These are phyloP conservation scores for Candida stauntonica DNA, from an alignment of 805 yeast species.

Conservation along the genomic window DNA sequence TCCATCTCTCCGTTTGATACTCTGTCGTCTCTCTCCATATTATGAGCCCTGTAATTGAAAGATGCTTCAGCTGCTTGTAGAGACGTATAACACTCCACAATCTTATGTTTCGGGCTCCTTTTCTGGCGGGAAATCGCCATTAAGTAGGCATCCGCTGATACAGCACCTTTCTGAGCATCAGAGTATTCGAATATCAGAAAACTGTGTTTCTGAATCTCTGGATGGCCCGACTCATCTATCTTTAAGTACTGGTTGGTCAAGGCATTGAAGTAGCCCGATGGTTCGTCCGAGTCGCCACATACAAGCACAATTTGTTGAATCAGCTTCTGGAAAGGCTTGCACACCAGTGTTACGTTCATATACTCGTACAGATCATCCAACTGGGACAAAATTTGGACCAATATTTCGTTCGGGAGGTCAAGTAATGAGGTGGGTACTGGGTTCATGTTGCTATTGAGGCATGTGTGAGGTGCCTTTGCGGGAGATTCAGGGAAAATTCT, in stretches of 20 bases:
- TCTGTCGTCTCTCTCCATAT: slow-evolving; percentile 3
- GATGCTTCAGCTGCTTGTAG: slow-evolving; percentile 2
- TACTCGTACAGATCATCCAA: slow-evolving; percentile 20
- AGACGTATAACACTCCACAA: slow-evolving; percentile 15
- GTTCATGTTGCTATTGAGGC: neutral
- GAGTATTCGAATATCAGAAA: slow-evolving; percentile 18
- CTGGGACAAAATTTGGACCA: slow-evolving; percentile 11
- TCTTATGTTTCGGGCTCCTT: slow-evolving; percentile 4
- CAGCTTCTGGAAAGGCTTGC: slow-evolving; percentile 15
- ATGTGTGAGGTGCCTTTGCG: neutral
- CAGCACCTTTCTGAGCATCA: neutral
- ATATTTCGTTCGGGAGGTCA: slow-evolving; percentile 21
- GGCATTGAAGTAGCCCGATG: slow-evolving; percentile 11
- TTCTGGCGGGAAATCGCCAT: slow-evolving; percentile 10
- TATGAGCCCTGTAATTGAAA: slow-evolving; percentile 7
- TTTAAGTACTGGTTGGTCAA: slow-evolving; percentile 6
- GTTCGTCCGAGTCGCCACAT: slow-evolving; percentile 15
- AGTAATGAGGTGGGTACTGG: slow-evolving; percentile 2
- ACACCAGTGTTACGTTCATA: slow-evolving; percentile 12
- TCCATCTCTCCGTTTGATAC: neutral
- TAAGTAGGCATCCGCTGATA: slow-evolving; percentile 11
- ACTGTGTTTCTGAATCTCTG: slow-evolving; percentile 5
- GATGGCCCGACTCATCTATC: neutral
- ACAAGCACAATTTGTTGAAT: slow-evolving; percentile 17
- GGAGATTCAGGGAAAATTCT: no score